Evolutionary conservation across 2,329 filamentous ascomycete genomes (phyloP), one percentile per base, ranked within the genome.

Genomic region (Esteya vermicola): DNA sequence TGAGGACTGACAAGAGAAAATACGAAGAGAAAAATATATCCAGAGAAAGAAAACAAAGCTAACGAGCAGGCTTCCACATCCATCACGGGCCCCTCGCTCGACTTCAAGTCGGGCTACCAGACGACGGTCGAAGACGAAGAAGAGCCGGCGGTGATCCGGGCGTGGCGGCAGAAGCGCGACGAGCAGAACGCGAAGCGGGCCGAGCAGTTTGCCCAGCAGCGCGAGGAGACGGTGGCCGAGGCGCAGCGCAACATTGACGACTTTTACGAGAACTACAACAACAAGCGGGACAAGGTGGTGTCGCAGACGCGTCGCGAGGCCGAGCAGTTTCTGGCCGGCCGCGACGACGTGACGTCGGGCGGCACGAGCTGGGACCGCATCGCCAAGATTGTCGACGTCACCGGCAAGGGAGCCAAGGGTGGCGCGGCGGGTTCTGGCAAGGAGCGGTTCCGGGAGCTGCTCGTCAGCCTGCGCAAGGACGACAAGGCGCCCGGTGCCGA

Each of bases 241-340:
- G 91, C 91, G 10, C 85, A 86, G 56, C 75, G 88, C 57, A 91
- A 93, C 59, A 93, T 98, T 48, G 91, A 98, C 58, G 91, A 95
- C 59, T 98, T 96, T 65, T 98, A 98, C 69, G 88, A 95, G 57
- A 95, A 94, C 63, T 98, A 98, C 70, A 96, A 96, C 68, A 79
- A 81, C 61, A 94, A 95, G 67, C 89, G 91, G 60, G 91, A 98
- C 59, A 96, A 96, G 72, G 76, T 75, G 44, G 81, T 95, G 50
- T 70, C 81, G 19, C 85, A 93, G 66, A 91, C 89, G 42, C 77
- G 81, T 53, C 81, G 83, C 59, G 91, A 98, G 52, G 91, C 89
- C 7, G 89, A 96, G 54, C 78, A 94, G 56, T 98, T 96, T 61
- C 65, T 96, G 35, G 79, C 75, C 40, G 86, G 70, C 59, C 77